Evolutionary conservation across 805 yeast genomes (phyloP), one percentile per base, ranked within the genome.

Genomic region (Metschnikowia koreensis): DNA sequence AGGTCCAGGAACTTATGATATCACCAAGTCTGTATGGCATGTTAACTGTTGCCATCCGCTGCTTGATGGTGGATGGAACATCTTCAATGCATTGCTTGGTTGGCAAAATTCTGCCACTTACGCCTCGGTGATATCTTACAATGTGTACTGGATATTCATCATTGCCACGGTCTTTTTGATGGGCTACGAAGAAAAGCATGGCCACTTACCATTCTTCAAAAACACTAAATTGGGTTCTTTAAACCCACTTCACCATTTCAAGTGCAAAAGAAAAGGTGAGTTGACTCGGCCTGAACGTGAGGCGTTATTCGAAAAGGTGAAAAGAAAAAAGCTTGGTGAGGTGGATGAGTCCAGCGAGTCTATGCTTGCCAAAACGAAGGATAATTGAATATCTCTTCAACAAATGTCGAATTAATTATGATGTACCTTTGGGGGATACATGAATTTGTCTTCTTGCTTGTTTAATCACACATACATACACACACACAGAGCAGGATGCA

Each of bases 81-180:
- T 93, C 55, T 93, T 93, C 80, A 93, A 93, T 66, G 89, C 97
- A 28, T 70, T 93, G 51, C 76, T 93, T 57, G 99, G 98, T 56
- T 93, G 99, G 99, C 97, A 91, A 75, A 93, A 93, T 74, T 82
- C 96, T 48, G 98, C 97, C 53, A 90, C 96, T 59, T 81, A 89
- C 67, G 97, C 97, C 51, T 89, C 97, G 6, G 92, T 93, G 53
- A 74, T 93, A 48, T 82, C 92, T 45, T 93, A 93, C 78, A 91
- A 90, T 74, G 58, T 86, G 56, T 93, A 93, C 77, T 93, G 99
- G 99, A 61, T 92, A 48, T 69, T 72, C 40, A 67, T 90, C 50
- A 86, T 87, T 55, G 55, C 74, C 22, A 70, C 77, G 37, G 65
- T 93, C 41, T 47, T 65, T 15, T 70, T 85, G 60, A 82, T 93